Percentiles rank a stretch among this genome's conserved stretches.
These are phyloP conservation scores for Danielozyma ontarioensis DNA, from an alignment of 805 yeast genomes.

Conservation along the genomic window DNA sequence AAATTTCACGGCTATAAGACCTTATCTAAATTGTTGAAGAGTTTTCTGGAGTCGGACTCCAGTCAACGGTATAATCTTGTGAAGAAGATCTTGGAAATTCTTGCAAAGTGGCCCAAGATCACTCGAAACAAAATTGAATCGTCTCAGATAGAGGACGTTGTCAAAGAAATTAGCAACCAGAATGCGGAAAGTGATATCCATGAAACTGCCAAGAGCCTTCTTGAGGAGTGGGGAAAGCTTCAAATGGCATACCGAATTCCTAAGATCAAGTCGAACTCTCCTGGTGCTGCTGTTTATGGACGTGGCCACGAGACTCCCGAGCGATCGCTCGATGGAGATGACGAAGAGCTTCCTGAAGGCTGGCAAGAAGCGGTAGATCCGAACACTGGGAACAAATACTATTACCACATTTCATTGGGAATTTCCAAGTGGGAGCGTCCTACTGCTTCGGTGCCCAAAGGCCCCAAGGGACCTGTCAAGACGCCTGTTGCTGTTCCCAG, in stretches of 20 bases:
- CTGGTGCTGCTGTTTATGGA: constrained; percentile 8
- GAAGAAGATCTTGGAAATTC: constrained; percentile 48
- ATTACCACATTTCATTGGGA: constrained; percentile 45
- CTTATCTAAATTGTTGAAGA: constrained; percentile 54
- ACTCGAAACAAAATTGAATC: constrained; percentile 74
- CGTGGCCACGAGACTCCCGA: constrained; percentile 2
- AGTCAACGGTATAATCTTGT: constrained; percentile 26
- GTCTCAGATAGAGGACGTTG: constrained; percentile 64
- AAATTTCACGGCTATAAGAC: constrained; percentile 85
- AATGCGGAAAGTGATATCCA: constrained; percentile 22
- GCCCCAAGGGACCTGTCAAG: constrained; percentile 16
- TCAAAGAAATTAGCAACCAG: constrained; percentile 36
- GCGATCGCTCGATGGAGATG: constrained; percentile 7
- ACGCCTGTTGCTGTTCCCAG: constrained; percentile 1
- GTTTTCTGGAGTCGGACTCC: constrained; percentile 13
- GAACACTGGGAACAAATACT: constrained; percentile 43
- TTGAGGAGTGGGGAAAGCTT: constrained; percentile 66
- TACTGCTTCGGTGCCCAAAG: constrained; percentile 24
- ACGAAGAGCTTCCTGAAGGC: constrained; percentile 48
- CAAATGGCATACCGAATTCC: constrained; percentile 86
- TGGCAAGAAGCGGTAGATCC: constrained; percentile 59
- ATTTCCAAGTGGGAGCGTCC: constrained; percentile 63
- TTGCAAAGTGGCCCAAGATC: constrained; percentile 49
- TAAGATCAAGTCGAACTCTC: constrained; percentile 25
- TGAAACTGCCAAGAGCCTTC: constrained; percentile 37